These are phyloP conservation scores for Tulasnella sp. DNA, from an alignment of 768 basidiomycete species.

Conservation along the genomic window DNA sequence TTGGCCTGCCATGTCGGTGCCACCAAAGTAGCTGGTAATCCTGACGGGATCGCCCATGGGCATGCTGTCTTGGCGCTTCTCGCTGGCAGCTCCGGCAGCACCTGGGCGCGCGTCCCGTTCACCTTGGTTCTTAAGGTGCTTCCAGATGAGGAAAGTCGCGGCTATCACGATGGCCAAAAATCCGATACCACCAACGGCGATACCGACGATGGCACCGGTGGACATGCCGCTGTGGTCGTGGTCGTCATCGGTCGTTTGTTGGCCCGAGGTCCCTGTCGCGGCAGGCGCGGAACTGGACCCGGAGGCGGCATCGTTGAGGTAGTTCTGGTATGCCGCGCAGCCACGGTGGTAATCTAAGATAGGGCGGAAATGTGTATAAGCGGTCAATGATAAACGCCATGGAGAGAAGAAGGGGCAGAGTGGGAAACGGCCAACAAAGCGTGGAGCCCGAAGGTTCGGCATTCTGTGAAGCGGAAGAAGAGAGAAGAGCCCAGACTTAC, in stretches of 20 bases:
- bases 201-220: constrained; percentile 1
- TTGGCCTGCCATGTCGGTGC: not conserved
- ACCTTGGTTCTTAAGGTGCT: not conserved
- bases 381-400: not conserved
- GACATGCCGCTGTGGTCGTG: not conserved
- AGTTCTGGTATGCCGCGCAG: constrained; percentile 14
- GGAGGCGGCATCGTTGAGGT: constrained; percentile 6
- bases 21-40: not conserved
- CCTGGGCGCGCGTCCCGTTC: not conserved
- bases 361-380: not conserved
- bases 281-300: not conserved
- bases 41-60: not conserved
- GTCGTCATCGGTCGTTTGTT: too few species aligned
- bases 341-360: constrained; percentile 21
- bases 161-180: not conserved
- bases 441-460: not conserved
- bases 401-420: not conserved
- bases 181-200: constrained; percentile 9
- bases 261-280: not conserved
- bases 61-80: not conserved
- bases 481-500: not conserved
- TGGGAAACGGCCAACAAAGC: not conserved
- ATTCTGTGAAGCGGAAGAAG: too few species aligned
- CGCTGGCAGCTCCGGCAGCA: not conserved
- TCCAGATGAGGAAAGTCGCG: constrained; percentile 12